These are phyloP conservation scores for Mycena floridula DNA, from an alignment of 768 basidiomycete species.

Conservation along the genomic window DNA sequence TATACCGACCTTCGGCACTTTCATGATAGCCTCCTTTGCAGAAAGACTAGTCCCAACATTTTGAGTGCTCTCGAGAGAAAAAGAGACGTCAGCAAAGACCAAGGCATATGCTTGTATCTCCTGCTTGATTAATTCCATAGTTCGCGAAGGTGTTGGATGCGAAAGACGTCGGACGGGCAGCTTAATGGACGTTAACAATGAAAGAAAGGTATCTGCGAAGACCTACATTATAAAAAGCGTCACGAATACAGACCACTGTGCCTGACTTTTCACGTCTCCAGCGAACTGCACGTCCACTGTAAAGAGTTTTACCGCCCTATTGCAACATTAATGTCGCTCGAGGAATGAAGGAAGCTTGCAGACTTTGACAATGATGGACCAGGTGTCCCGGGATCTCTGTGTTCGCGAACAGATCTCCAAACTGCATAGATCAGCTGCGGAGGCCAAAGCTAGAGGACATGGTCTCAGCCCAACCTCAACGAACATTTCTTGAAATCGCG, in stretches of 20 bases:
- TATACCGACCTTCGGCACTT: conserved; percentile 58
- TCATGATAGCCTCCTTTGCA: conserved; percentile 41
- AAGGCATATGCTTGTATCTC: conserved; percentile 72
- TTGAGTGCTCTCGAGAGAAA: conserved; percentile 57
- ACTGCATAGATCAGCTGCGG: conserved; percentile 71
- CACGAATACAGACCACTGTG: conserved; percentile 78
- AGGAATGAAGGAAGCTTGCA: neutral
- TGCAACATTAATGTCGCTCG: neutral
- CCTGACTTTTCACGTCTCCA: conserved; percentile 72
- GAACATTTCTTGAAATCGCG: conserved; percentile 1
- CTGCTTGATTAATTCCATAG: conserved; percentile 60
- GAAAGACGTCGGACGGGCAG: conserved; percentile 76
- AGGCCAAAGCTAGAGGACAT: conserved; percentile 64
- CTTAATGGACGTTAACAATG: conserved; percentile 28
- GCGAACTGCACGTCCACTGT: conserved; percentile 66
- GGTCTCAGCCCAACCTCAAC: neutral
- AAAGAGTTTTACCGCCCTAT: conserved; percentile 63
- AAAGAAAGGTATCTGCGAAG: conserved; percentile 1
- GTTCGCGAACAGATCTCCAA: conserved; percentile 84
- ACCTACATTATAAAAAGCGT: conserved; percentile 85
- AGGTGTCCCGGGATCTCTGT: conserved; percentile 50
- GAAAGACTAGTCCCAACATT: conserved; percentile 27
- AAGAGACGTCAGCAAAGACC: conserved; percentile 60
- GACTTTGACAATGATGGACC: conserved; percentile 79
- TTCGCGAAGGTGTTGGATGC: conserved; percentile 52